Evolutionary conservation across 2,329 filamentous ascomycete species (phyloP), one percentile per base, ranked within the genome.

Genomic region (Beauveria scarabaeidicola): DNA sequence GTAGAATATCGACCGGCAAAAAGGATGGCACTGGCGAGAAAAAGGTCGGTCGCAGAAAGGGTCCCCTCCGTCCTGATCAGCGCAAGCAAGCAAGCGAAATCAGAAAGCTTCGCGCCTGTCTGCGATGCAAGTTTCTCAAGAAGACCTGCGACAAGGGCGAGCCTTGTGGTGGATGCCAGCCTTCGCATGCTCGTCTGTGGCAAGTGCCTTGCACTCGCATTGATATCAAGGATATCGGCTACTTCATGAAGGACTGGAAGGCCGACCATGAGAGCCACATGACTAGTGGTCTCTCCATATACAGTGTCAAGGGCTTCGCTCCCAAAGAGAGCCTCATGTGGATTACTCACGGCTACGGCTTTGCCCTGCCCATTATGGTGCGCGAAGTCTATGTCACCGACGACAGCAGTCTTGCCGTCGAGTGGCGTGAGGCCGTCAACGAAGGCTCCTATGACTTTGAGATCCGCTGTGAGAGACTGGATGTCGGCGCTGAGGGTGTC

Each of bases 171-270:
- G 93, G 93, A 52, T 97, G 93, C 78, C 90, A 96, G 77, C 93
- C 93, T 54, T 96, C 92, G 21, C 93, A 97, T 73, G 93, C 93
- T 64, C 87, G 93, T 64, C 81, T 97, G 56, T 97, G 93, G 93
- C 92, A 97, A 76, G 93, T 97, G 48, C 93, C 93, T 62, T 97
- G 93, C 80, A 97, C 93, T 44, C 89, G 93, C 63, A 96, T 97
- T 69, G 93, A 97, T 74, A 97, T 97, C 80, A 97, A 96, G 82
- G 93, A 97, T 69, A 96, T 97, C 69, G 90, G 86, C 47, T 96
- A 95, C 75, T 97, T 97, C 80, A 94, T 97, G 90, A 97, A 97
- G 80, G 93, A 97, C 74, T 97, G 92, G 92, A 96, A 93, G 77
- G 92, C 91, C 48, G 93, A 97, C 73, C 96, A 94, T 68, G 91